Percentiles rank a stretch among this genome's conserved stretches.
Evolutionary conservation across 1,284 basidiomycete genomes (phyloP).

Genomic region (Apiotrichum gracile): DNA sequence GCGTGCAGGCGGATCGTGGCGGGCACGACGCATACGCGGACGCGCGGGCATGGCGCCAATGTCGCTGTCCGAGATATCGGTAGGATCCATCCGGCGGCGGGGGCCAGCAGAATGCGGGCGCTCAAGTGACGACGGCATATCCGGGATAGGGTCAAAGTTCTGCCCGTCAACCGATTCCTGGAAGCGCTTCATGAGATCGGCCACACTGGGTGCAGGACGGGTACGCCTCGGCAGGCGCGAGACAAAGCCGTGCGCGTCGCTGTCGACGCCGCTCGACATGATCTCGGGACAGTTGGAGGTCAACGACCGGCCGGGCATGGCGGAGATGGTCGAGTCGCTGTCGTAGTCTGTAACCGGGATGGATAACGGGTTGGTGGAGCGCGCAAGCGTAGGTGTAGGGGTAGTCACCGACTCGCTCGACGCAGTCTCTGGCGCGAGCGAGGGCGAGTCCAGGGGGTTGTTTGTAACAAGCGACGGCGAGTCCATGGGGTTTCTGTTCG

Average conservation of each 20-base stretch:
- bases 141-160: constrained; percentile 7
- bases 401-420: constrained; percentile 8
- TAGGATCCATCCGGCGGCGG: constrained; percentile 1
- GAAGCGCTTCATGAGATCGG: constrained; percentile 77
- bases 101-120: constrained; percentile 23
- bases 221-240: constrained; percentile 67
- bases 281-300: neutral
- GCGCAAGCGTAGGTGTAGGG: constrained; percentile 11
- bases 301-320: constrained; percentile 42
- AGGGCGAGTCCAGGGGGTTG: neutral
- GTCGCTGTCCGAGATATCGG: constrained; percentile 45
- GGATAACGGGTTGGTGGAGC: constrained; percentile 10
- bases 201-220: constrained; percentile 56
- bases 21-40: constrained; percentile 2
- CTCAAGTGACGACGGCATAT: constrained; percentile 9
- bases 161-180: constrained; percentile 29
- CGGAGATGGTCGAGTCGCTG: constrained; percentile 87
- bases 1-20: neutral
- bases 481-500: neutral
- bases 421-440: neutral
- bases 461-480: neutral
- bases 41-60: constrained; percentile 1
- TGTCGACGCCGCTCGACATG: constrained; percentile 42
- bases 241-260: constrained; percentile 36
- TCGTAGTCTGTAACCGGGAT: constrained; percentile 57